phyloP scores from a whole-genome alignment of 108 stramenopile genomes.

The Cyclotella kingstonii region DNA sequence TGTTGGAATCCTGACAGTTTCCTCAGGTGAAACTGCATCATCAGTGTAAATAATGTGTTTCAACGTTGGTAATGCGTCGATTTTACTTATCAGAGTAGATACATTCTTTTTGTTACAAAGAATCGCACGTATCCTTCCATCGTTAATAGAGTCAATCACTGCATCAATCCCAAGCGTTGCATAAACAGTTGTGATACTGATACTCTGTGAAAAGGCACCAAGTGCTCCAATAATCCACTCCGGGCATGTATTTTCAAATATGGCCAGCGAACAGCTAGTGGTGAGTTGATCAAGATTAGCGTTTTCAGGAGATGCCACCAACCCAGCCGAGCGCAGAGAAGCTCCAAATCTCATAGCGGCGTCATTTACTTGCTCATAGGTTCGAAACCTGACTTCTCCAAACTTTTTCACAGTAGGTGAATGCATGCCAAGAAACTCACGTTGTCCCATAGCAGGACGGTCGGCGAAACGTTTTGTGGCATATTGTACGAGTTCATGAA shows the following conservation, averaged over 20 bases:
- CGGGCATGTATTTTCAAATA: constrained; percentile 90
- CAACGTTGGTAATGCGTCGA: constrained; percentile 70
- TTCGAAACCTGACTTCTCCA: constrained; percentile 56
- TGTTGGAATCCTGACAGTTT: constrained; percentile 53
- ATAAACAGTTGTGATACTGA: constrained; percentile 88
- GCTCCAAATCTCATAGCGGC: constrained; percentile 78
- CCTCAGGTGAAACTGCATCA: constrained; percentile 63
- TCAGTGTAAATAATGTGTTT: constrained; percentile 85
- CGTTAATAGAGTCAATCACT: constrained; percentile 82
- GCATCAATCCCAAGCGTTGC: constrained; percentile 91
- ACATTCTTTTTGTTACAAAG: constrained; percentile 86
- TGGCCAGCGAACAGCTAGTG: constrained; percentile 81
- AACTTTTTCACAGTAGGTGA: constrained; percentile 71
- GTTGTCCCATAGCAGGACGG: constrained; percentile 62
- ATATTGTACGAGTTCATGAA: constrained; percentile 58
- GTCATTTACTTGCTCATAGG: constrained; percentile 72
- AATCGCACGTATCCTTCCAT: constrained; percentile 76
- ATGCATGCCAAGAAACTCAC: constrained; percentile 75
- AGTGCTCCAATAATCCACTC: constrained; percentile 88
- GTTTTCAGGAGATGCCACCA: constrained; percentile 58
- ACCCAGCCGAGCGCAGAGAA: constrained; percentile 61
- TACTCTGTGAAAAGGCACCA: constrained; percentile 77
- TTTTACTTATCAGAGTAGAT: constrained; percentile 44
- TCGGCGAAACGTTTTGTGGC: constrained; percentile 50
- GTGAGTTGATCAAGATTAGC: constrained; percentile 72